phyloP scores from a whole-genome alignment of 768 basidiomycete species.

The Wakefieldia striispora region DNA sequence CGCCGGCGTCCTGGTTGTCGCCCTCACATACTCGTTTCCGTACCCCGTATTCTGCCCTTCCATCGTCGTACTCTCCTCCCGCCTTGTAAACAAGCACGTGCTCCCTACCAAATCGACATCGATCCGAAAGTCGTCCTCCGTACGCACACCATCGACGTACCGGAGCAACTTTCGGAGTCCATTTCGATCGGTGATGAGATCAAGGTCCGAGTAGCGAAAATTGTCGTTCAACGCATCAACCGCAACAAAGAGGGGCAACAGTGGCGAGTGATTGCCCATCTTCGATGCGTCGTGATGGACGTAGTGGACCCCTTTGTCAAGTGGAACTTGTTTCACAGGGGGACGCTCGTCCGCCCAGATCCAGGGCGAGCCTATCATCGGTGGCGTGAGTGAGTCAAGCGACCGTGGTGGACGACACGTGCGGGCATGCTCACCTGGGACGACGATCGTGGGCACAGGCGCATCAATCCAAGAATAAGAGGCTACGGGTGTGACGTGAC shows the following conservation, averaged over 20 bases:
- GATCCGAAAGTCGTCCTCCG: conserved; percentile 56
- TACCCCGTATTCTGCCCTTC: conserved; percentile 39
- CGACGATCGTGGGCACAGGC: conserved; percentile 45
- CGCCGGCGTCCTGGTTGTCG: conserved; percentile 44
- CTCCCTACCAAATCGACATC: conserved; percentile 63
- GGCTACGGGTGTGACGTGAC: conserved; percentile 42
- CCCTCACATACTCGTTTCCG: conserved; percentile 62
- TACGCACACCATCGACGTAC: conserved; percentile 36
- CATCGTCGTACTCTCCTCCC: conserved; percentile 38
- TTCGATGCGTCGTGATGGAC: conserved; percentile 59
- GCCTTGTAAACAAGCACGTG: conserved; percentile 61
- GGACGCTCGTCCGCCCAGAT: conserved; percentile 52
- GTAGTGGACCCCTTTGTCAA: conserved; percentile 49
- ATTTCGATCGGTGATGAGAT: conserved; percentile 63
- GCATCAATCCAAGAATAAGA: conserved; percentile 56
- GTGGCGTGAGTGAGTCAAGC: background rate
- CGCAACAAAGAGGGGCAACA: conserved; percentile 60
- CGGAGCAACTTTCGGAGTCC: conserved; percentile 59
- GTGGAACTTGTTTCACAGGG: conserved; percentile 51
- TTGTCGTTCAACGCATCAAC: conserved; percentile 42
- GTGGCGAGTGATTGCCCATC: conserved; percentile 34
- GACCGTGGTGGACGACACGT: background rate
- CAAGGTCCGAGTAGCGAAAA: conserved; percentile 34
- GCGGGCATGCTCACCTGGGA: conserved; percentile 40
- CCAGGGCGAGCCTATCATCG: conserved; percentile 55